Evolutionary conservation across 176 grass and related monocot genomes (phyloP), one percentile per base, ranked within the genome.

Genomic region (Zea mays): DNA sequence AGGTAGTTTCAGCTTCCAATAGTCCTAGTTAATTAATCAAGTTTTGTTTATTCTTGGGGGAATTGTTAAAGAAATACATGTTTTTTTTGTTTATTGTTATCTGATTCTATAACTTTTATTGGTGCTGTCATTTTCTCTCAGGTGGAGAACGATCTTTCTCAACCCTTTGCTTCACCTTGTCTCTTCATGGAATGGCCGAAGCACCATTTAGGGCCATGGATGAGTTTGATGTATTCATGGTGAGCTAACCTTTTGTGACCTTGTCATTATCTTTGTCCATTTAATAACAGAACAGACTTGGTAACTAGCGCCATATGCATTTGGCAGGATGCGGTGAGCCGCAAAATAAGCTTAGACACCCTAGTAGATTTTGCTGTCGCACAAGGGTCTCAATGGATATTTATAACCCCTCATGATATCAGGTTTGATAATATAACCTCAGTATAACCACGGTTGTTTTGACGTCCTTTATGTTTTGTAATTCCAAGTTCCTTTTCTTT

Each of bases 201-300:
- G 79, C 95, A 45, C 95, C 95, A 60, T 97, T 97, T 80, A 88
- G 95, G 69, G 95, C 95, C 72, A 97, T 97, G 95, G 95, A 97
- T 82, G 95, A 97, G 71, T 97, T 97, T 48, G 95, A 97, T 74
- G 95, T 97, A 38, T 97, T 97, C 70, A 97, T 97, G 95, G 91
- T 97, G 71, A 79, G 76, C 75, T 43, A 52, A 27, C 27, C 27
- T 56, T 51, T 35, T 35, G 44, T 12, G 49, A 56, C 0, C 45
- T 83, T 42, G 15, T 2, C 10, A 70, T 55, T 34, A 13, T 47
- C 36, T 72, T 33, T 88, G 27, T 71, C 62, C 37, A 33, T 3
- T 50, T 56, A 69, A 55, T 16, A 62, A 61, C 7, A 38, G 21
- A 52, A 48, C 7, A 81, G 68, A 81, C 67, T 73, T 47, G 73